Evolutionary conservation across 139 green algal genomes (phyloP), one percentile per base, ranked within the genome.

Genomic region (Diplosphaera chodatii): DNA sequence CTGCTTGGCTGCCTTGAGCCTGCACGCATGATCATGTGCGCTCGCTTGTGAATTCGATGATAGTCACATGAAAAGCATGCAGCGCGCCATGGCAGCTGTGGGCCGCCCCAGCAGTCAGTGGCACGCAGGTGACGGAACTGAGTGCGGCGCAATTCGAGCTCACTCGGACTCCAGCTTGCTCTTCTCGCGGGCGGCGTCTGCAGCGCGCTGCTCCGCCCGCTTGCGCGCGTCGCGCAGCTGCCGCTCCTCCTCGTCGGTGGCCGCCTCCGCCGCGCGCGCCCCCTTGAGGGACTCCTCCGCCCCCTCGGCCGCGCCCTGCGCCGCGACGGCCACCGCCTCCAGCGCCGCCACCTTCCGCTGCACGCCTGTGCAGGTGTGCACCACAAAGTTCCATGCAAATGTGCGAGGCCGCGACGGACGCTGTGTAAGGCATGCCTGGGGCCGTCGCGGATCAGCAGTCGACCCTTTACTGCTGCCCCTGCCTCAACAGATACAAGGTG

Each of bases 131-230:
- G n/a, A n/a, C n/a, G n/a, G n/a, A n/a, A n/a, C n/a, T n/a, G n/a
- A n/a, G n/a, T n/a, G n/a, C n/a, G n/a, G n/a, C n/a, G n/a, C n/a
- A n/a, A n/a, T n/a, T n/a, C n/a, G 37, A 20, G 21, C 78, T 65
- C 63, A 86, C 77, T 88, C 79, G 74, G 89, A 78, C 64, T 79
- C 67, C 27, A 85, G 70, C 68, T 75, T 81, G 72, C 85, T 88
- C 40, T 77, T 81, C 33, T 88, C 74, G 29, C 83, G 22, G 48
- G 48, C 68, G 40, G 59, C 73, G 27, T 80, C n/a, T 37, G 86
- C 83, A 4, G 65, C 70, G 23, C 72, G 55, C 33, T 76, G 34
- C 56, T 71, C 31, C 32, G 77, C 63, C 23, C 85, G 37, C 31
- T n/a, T n/a, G 13, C 56, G 1, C 56, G 64, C 25, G 80, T 80